Evolutionary conservation across 345 rosid species (phyloP).

Genomic region (Cardamine occulta): DNA sequence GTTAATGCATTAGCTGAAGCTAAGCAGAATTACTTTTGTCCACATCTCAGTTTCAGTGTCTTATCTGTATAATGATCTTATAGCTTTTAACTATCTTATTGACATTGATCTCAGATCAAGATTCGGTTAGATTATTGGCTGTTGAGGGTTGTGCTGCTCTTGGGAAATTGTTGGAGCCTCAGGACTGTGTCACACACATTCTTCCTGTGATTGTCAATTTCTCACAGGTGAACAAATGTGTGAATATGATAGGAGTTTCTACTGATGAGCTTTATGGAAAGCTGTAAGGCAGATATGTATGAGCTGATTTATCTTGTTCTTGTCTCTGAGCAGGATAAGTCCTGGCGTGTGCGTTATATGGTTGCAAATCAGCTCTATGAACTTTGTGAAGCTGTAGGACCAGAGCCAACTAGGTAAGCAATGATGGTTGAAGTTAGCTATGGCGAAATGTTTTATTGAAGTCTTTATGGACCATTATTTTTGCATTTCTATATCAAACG

Average conservation of each 20-base stretch:
- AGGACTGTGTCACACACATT: slow-evolving; percentile 85
- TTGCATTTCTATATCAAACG: not conserved
- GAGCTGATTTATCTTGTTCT: slow-evolving; percentile 5
- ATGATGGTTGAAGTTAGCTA: not conserved
- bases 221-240: slow-evolving; percentile 69
- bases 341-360: slow-evolving; percentile 92
- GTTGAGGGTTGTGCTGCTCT: slow-evolving; percentile 98
- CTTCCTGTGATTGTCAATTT: slow-evolving; percentile 93
- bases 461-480: not conserved
- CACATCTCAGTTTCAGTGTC: not conserved
- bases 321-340: slow-evolving; percentile 61
- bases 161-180: slow-evolving; percentile 93
- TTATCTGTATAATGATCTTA: not conserved
- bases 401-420: slow-evolving; percentile 74
- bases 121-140: slow-evolving; percentile 92
- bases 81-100: slow-evolving; percentile 13
- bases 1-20: not conserved
- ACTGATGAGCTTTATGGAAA: slow-evolving; percentile 7
- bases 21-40: not conserved
- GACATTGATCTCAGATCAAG: slow-evolving; percentile 67
- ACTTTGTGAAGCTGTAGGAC: slow-evolving; percentile 86
- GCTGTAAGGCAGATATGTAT: slow-evolving; percentile 3
- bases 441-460: slow-evolving; percentile 5
- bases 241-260: not conserved
- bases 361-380: slow-evolving; percentile 86